These are phyloP conservation scores for Epichloe sp. DNA, from an alignment of 2,329 filamentous ascomycete species.

Conservation along the genomic window DNA sequence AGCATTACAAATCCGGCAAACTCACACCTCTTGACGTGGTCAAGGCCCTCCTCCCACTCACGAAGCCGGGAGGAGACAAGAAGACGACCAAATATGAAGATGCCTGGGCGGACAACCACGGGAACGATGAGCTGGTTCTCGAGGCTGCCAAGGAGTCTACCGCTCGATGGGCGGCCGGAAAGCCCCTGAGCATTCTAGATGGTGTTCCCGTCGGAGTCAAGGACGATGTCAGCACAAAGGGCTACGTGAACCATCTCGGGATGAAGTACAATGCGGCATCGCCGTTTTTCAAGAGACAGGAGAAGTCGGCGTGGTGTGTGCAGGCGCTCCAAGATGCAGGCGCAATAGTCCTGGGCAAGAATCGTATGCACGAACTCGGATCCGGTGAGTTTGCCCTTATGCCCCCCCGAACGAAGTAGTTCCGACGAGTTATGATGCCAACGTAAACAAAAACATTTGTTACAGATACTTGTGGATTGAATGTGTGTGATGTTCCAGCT, in stretches of 20 bases:
- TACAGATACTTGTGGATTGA: slow-evolving; percentile 68
- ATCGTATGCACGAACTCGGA: slow-evolving; percentile 70
- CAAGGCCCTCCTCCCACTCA: slow-evolving; percentile 57
- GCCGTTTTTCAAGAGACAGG: slow-evolving; percentile 35
- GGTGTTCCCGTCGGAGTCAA: slow-evolving; percentile 77
- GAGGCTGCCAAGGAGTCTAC: slow-evolving; percentile 62
- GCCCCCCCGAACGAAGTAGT: not conserved
- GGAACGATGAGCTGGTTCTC: slow-evolving; percentile 41
- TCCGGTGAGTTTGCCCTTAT: slow-evolving; percentile 35
- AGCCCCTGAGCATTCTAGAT: slow-evolving; percentile 56
- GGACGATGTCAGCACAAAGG: slow-evolving; percentile 61
- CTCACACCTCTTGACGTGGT: slow-evolving; percentile 61
- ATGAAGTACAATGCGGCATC: slow-evolving; percentile 45
- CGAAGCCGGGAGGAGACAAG: slow-evolving; percentile 43
- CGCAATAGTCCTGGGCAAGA: slow-evolving; percentile 62
- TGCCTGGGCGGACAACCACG: slow-evolving; percentile 58
- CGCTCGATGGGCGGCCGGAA: slow-evolving; percentile 53
- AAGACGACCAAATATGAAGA: slow-evolving; percentile 50
- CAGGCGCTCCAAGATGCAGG: slow-evolving; percentile 59
- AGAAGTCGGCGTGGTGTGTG: slow-evolving; percentile 56
- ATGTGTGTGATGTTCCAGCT: slow-evolving; percentile 27
- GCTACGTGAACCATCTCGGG: slow-evolving; percentile 55
- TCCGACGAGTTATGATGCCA: not conserved
- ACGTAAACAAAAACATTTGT: not conserved
- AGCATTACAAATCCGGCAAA: slow-evolving; percentile 55